phyloP scores from a whole-genome alignment of 148 eudicot species.

The Camellia granthamiana region DNA sequence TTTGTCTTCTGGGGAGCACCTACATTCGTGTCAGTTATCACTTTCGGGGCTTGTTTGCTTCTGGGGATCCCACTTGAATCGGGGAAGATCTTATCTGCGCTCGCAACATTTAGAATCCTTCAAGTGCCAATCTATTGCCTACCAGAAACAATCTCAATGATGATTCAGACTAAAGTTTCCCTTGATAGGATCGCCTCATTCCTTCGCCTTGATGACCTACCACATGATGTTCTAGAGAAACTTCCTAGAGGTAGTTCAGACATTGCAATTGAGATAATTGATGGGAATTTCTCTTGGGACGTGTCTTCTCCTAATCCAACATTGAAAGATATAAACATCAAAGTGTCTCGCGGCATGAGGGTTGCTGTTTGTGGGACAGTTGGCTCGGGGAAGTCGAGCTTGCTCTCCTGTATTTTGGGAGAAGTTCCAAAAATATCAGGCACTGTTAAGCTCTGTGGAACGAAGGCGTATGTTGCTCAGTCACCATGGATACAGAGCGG shows the following conservation, averaged over 20 bases:
- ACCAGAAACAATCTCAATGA: slow-evolving; percentile 47
- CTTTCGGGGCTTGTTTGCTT: slow-evolving; percentile 42
- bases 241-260: slow-evolving; percentile 33
- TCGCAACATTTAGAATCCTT: slow-evolving; percentile 49
- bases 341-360: slow-evolving; percentile 44
- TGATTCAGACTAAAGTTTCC: slow-evolving; percentile 51
- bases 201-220: slow-evolving; percentile 48
- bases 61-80: slow-evolving; percentile 53
- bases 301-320: slow-evolving; percentile 30
- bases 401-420: slow-evolving; percentile 51
- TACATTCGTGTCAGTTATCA: slow-evolving; percentile 40
- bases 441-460: slow-evolving; percentile 32
- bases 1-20: slow-evolving; percentile 56
- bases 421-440: slow-evolving; percentile 48
- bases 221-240: slow-evolving; percentile 29
- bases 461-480: slow-evolving; percentile 54
- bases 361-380: slow-evolving; percentile 66
- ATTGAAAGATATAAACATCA: slow-evolving; percentile 42
- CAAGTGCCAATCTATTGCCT: slow-evolving; percentile 48
- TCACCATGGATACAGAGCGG: slow-evolving; percentile 67
- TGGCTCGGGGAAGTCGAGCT: slow-evolving; percentile 55
- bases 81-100: slow-evolving; percentile 45
- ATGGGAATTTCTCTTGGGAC: slow-evolving; percentile 53
- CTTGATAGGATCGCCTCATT: slow-evolving; percentile 47
- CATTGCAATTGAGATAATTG: slow-evolving; percentile 36